Conservation (phyloP, 768 basidiomycete genomes). For the Rickenella mellea region DNA sequence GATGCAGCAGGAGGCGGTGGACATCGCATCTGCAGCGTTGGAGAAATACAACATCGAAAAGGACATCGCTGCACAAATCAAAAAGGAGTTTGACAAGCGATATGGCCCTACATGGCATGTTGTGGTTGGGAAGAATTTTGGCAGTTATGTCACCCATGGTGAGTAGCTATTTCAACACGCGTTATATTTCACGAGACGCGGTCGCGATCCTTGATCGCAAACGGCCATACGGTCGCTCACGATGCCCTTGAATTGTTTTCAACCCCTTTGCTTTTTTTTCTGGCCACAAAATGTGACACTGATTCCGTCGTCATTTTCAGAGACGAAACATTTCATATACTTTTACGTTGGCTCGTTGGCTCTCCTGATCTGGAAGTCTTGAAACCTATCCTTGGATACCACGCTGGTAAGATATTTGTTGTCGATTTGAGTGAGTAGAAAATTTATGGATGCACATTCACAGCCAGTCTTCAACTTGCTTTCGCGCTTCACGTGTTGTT, state of each 20-base stretch:
- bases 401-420: too few relatives aligned
- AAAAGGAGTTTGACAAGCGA: conserved; percentile 93
- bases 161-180: conserved; percentile 22
- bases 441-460: too few relatives aligned
- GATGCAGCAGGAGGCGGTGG: conserved; percentile 92
- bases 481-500: too few relatives aligned
- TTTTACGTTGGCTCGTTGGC: conserved; percentile 92
- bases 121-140: conserved; percentile 98
- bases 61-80: conserved; percentile 96
- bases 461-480: too few relatives aligned
- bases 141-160: conserved; percentile 97
- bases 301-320: conserved; percentile 29
- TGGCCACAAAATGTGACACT: neutral
- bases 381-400: too few relatives aligned
- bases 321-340: conserved; percentile 99
- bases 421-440: too few relatives aligned
- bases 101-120: conserved; percentile 97
- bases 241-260: neutral
- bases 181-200: neutral
- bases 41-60: conserved; percentile 94
- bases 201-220: neutral
- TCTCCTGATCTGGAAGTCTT: conserved; percentile 94
- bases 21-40: conserved; percentile 76
- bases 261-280: neutral
- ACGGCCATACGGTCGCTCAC: neutral